phyloP scores from a whole-genome alignment of 805 yeast genomes.

The Yarrowia phangngaensis region DNA sequence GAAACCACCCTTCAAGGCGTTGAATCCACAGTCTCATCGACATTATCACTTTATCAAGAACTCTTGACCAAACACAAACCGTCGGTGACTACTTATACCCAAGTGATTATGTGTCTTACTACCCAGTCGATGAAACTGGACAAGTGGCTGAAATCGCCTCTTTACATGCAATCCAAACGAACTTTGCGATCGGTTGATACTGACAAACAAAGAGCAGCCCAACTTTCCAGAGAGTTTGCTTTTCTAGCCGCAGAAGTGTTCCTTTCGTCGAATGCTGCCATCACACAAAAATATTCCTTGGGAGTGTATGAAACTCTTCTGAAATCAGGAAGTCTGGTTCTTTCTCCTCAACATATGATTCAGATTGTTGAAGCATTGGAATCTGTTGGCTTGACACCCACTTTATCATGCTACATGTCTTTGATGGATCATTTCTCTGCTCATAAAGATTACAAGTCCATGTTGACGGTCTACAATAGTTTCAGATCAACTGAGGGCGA shows the following conservation, averaged over 20 bases:
- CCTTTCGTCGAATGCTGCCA: conserved; percentile 15
- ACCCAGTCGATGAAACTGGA: conserved; percentile 17
- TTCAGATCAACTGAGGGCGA: not conserved
- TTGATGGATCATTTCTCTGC: conserved; percentile 19
- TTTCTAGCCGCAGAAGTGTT: conserved; percentile 8
- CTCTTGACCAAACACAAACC: conserved; percentile 8
- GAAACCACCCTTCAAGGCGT: not conserved
- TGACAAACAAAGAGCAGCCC: not conserved
- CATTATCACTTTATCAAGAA: conserved; percentile 12
- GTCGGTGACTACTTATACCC: conserved; percentile 2
- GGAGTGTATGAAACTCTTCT: conserved; percentile 12
- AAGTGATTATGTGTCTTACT: conserved; percentile 9
- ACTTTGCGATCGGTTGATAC: not conserved
- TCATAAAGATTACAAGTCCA: conserved; percentile 4
- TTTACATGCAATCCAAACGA: conserved; percentile 11
- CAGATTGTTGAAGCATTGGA: conserved; percentile 1
- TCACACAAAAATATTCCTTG: conserved; percentile 7
- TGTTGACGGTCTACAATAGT: conserved; percentile 11
- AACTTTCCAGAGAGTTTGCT: conserved; percentile 4
- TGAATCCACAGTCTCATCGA: not conserved
- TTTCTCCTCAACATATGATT: conserved; percentile 9
- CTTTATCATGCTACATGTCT: conserved; percentile 18
- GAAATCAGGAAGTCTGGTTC: not conserved
- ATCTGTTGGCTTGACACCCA: not conserved
- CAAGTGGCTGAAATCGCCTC: conserved; percentile 21